Evolutionary conservation across 139 green algal genomes (phyloP), one percentile per base, ranked within the genome.

Genomic region (Picochlorum costavermella): DNA sequence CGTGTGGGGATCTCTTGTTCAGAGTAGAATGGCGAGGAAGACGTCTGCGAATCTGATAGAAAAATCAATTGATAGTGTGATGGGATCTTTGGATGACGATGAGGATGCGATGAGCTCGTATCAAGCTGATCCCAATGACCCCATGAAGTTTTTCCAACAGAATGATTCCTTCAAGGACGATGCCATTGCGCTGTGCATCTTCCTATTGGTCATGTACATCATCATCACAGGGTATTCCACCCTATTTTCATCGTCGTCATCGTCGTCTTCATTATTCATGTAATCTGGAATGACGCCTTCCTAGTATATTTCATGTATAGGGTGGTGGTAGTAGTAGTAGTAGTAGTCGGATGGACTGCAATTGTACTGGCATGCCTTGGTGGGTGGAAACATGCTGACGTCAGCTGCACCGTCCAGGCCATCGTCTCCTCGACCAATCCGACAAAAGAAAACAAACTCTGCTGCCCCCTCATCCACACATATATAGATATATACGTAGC

Each of bases 101-200:
- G 26, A 10, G n/a, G 23, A 60, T 31, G 29, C 46, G 9, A 40
- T 40, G 33, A 40, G 8, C 6, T 40, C 45, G 2, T 29, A 44
- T 31, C 26, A 57, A 45, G 23, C 23, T 14, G 63, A 85, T 49
- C 77, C 79, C 23, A 75, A 36, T 12, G 79, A 85, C 57, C 79
- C 79, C 6, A 80, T 46, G 2, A 74, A 72, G 30, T 85, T 85
- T 50, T 85, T 85, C 46, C 77, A 84, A 30, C 70, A 76, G 56
- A 67, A 68, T 17, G 70, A 76, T 53, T 50, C n/a, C 20, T 68
- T 60, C 20, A 72, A 71, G 63, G 55, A 76, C 44, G 70, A 76
- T 49, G 63, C 64, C 5, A 11, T 67, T 30, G 33, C 53, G 13
- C 64, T 72, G 37, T 56, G 50, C 17, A 64, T 25, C 6, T 26